These are phyloP conservation scores for Aspergillus carlsbadensis DNA, from an alignment of 495 filamentous ascomycete species.

Conservation along the genomic window DNA sequence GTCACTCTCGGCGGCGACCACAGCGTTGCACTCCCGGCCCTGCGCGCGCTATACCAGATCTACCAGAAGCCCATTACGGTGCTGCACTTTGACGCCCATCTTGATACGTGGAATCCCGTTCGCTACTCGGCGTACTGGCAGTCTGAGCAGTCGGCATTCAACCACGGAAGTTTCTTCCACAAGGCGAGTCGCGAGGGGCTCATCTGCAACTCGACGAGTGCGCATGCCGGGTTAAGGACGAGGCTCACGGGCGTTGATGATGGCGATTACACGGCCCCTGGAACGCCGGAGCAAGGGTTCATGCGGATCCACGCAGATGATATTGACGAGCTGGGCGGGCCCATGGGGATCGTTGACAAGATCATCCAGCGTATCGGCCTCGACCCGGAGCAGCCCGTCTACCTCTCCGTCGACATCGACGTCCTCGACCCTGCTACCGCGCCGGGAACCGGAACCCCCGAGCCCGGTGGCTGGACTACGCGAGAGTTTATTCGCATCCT, in stretches of 20 bases:
- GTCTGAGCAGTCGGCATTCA: conserved; percentile 69
- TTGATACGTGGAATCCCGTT: conserved; percentile 82
- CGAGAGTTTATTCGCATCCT: conserved; percentile 69
- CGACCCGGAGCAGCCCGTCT: conserved; percentile 64
- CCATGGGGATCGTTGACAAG: conserved; percentile 52
- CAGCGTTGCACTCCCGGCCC: conserved; percentile 71
- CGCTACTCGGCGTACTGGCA: conserved; percentile 76
- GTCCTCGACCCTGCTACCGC: conserved; percentile 70
- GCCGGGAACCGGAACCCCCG: conserved; percentile 72
- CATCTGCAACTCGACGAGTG: conserved; percentile 63
- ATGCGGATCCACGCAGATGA: conserved; percentile 65
- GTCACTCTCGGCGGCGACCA: conserved; percentile 84
- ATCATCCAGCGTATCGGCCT: conserved; percentile 62
- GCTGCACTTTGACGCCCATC: conserved; percentile 80
- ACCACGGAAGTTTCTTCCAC: conserved; percentile 86
- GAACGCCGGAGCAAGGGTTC: conserved; percentile 59
- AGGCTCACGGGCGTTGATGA: conserved; percentile 64
- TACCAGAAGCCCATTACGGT: conserved; percentile 72
- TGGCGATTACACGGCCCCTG: conserved; percentile 59
- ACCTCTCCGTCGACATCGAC: conserved; percentile 75
- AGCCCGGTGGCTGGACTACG: conserved; percentile 73
- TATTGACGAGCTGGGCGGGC: conserved; percentile 64
- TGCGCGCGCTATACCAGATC: conserved; percentile 68
- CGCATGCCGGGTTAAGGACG: conserved; percentile 77
- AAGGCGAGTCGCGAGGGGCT: conserved; percentile 73